Conservation (phyloP, 306 rosid genomes). For the Prunus davidiana region DNA sequence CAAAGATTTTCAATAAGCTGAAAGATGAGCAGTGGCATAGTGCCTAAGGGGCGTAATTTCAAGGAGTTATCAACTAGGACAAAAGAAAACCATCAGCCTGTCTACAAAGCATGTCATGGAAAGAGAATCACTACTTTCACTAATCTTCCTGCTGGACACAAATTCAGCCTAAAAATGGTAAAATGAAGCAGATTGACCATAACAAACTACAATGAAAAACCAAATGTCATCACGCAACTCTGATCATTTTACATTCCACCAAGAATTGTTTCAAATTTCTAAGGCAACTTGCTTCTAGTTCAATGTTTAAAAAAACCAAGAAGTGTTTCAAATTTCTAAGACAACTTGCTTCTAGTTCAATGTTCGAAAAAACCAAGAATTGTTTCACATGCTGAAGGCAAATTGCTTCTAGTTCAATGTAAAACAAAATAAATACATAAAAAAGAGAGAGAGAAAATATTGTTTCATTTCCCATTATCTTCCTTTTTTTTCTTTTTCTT, state of each 20-base stretch:
- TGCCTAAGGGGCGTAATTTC: not conserved
- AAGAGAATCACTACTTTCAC: not conserved
- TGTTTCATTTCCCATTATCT: no score
- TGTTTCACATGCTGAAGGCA: no score
- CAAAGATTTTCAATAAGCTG: not conserved
- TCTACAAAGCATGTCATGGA: not conserved
- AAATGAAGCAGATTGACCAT: not conserved
- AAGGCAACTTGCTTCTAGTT: not conserved
- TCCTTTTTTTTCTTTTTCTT: not conserved
- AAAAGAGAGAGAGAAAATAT: not conserved
- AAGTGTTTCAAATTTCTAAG: not conserved
- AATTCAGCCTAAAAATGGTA: not conserved
- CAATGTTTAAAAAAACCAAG: not conserved
- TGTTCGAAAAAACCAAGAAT: not conserved
- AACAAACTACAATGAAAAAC: not conserved
- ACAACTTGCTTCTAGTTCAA: not conserved
- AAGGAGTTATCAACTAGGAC: not conserved
- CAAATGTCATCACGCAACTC: not conserved
- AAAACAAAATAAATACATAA: not conserved
- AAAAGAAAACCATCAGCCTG: not conserved
- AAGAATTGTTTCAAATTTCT: not conserved
- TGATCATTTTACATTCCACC: not conserved
- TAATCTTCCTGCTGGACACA: not conserved
- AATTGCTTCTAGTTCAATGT: no score
- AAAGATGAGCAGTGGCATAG: not conserved